Evolutionary conservation across 2,329 filamentous ascomycete genomes (phyloP), one percentile per base, ranked within the genome.

Genomic region (Fusarium albidum): DNA sequence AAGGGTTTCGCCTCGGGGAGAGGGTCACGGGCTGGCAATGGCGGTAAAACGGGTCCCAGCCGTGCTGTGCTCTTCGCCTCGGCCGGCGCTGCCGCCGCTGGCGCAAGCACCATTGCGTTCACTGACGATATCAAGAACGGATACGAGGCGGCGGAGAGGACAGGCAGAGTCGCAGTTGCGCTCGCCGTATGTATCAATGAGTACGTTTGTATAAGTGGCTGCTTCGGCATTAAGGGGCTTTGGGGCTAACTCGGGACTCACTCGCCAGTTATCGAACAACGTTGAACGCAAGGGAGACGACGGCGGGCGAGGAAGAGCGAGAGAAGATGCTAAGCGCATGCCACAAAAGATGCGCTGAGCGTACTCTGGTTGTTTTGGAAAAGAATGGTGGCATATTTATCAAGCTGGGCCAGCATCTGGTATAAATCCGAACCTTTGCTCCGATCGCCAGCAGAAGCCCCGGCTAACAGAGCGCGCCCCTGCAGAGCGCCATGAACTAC

Each of bases 351-450:
- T 99, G 95, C 76, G 95, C 95, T 26, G 84, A 92, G 67, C 86
- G 95, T 57, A 97, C 95, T 1, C 78, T 98, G 34, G 83, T 82
- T 51, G 93, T 96, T 2, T 77, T 98, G 61, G 95, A 99, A 80
- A 92, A 91, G 79, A 98, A 97, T 73, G 95, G 96, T 21, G 96
- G 94, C 25, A 96, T 99, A 59, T 99, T 98, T 67, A 98, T 99
- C 72, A 99, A 99, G 75, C 79, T 99, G 32, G 95, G 95, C 8
- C 95, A 99, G 68, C 95, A 99, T 75, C 74, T 99, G 74, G 86
- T 88, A 79, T 34, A 75, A 42, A 29, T 21, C 17, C 27, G 17
- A 41, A 28, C 17, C 12, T 13, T 34, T 28, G 18, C 7, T 13
- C 21, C 13, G 15, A 21, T 38, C 8, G 12, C 33, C 39, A 13